Evolutionary conservation across 108 stramenopile species (phyloP), one percentile per base, ranked within the genome.

Genomic region (Cyclostephanos invisitatus): DNA sequence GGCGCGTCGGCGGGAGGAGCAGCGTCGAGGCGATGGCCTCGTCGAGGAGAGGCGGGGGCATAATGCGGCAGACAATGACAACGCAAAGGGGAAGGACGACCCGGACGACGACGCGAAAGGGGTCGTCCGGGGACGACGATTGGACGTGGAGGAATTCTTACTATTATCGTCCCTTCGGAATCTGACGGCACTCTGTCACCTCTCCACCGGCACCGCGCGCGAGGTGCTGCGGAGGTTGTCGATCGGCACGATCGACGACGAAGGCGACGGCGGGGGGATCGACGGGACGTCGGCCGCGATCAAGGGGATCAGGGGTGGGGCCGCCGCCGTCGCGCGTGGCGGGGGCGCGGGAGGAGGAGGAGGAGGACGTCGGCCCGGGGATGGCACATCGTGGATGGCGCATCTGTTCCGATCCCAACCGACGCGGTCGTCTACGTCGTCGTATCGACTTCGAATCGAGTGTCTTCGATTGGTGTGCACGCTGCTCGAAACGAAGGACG

Each of bases 121-220:
- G 28, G 35, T 35, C 37, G 46, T 63, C 5, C 68, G 44, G 29
- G 42, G 63, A 59, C 63, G 65, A 29, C 56, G 25, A 37, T 50
- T 57, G 14, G n/a, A 62, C 7, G 57, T 53, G 37, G 66, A 80
- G 29, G 61, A 64, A 2, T 32, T 38, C 25, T 56, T 80, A 5
- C 36, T 80, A 17, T 27, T 72, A 2, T 69, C 71, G 15, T 62
- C 72, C 7, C 25, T 80, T 0, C 54, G 56, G 29, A 73, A 73
- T 70, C 54, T 80, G 47, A 69, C 36, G 2, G 57, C 63, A 15
- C 46, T 80, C 32, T 80, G 78, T 54, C 40, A 65, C 53, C 40
- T 73, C 5, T 80, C 78, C 32, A 53, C 57, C 62, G 78, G 78
- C 28, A 80, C 78, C 18, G 78, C 88, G 22, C 82, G 93, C 47